Conservation (phyloP, 805 yeast genomes). For the Hanseniaspora pseudoguilliermondii region DNA sequence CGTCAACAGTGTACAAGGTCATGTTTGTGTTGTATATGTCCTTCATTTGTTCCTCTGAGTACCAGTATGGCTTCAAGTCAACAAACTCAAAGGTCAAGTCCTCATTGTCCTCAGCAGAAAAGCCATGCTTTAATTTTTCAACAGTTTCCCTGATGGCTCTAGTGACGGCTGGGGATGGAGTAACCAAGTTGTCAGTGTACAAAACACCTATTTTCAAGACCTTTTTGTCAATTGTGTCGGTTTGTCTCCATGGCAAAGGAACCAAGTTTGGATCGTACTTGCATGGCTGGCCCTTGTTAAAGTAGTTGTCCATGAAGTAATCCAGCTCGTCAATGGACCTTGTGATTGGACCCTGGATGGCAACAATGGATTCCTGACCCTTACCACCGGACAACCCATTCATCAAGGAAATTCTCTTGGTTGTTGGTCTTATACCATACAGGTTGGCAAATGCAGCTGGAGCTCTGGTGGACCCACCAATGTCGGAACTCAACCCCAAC, state of each 20-base stretch:
- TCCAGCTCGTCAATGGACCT: constrained; percentile 55
- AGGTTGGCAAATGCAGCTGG: constrained; percentile 56
- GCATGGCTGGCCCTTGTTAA: constrained; percentile 59
- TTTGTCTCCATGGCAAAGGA: constrained; percentile 31
- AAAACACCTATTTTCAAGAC: constrained; percentile 47
- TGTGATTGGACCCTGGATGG: constrained; percentile 59
- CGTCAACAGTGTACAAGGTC: constrained; percentile 50
- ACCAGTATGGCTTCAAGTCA: constrained; percentile 24
- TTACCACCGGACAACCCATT: constrained; percentile 40
- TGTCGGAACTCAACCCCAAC: constrained; percentile 56
- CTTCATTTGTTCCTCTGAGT: constrained; percentile 19
- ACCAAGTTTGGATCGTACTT: constrained; percentile 28
- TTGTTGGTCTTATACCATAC: constrained; percentile 52
- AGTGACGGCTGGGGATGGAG: constrained; percentile 52
- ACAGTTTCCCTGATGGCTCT: constrained; percentile 45
- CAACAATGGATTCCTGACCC: constrained; percentile 54
- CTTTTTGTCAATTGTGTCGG: constrained; percentile 17
- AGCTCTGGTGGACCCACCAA: constrained; percentile 57
- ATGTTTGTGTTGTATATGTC: constrained; percentile 16
- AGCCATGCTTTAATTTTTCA: constrained; percentile 39
- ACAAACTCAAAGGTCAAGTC: constrained; percentile 37
- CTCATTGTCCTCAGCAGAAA: constrained; percentile 32
- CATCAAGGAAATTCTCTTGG: constrained; percentile 37
- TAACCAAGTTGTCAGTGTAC: constrained; percentile 52
- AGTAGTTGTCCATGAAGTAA: constrained; percentile 48